A percentile compares a stretch with the other conserved stretches of the same genome.
phyloP scores from a whole-genome alignment of 169 alveolate genomes.

The Prorocentrum cordatum region DNA sequence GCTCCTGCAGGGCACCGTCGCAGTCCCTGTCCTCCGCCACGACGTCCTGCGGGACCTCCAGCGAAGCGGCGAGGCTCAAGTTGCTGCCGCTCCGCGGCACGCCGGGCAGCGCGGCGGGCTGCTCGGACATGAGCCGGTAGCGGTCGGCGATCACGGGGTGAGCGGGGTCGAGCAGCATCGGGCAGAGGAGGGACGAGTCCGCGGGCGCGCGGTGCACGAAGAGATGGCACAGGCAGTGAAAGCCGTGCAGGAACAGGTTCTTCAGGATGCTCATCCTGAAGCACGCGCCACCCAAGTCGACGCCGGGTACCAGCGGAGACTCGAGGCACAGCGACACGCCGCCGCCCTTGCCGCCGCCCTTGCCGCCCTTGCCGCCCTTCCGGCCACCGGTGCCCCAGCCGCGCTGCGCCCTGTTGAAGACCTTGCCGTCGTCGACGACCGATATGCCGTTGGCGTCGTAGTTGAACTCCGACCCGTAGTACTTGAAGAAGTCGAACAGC shows the following conservation, averaged over 20 bases:
- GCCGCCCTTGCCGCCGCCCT: background rate
- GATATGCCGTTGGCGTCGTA: slow-evolving; percentile 21
- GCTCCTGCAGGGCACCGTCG: too few relatives aligned
- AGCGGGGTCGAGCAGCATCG: slow-evolving; percentile 27
- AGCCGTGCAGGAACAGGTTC: slow-evolving; percentile 4
- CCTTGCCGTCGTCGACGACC: slow-evolving; percentile 6
- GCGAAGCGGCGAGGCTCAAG: too few relatives aligned
- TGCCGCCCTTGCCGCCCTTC: background rate
- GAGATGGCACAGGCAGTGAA: slow-evolving; percentile 27
- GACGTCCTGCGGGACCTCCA: too few relatives aligned
- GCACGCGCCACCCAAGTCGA: slow-evolving; percentile 23
- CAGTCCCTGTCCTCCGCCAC: too few relatives aligned
- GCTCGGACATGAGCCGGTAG: slow-evolving; percentile 29
- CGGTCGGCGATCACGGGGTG: slow-evolving; percentile 62
- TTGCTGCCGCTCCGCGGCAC: too few relatives aligned
- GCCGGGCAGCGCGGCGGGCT: slow-evolving; percentile 9
- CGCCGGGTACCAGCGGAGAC: slow-evolving; percentile 9
- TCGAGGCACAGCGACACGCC: slow-evolving; percentile 22
- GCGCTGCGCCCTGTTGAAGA: background rate
- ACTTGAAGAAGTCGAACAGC: slow-evolving; percentile 36
- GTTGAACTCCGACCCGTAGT: slow-evolving; percentile 39
- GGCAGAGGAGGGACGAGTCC: slow-evolving; percentile 33
- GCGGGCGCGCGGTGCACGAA: slow-evolving; percentile 19
- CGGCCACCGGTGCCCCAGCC: background rate
- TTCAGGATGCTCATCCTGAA: slow-evolving; percentile 6